Evolutionary conservation across 352 stramenopile genomes (phyloP).

Genomic region (Ophiocytium majus): DNA sequence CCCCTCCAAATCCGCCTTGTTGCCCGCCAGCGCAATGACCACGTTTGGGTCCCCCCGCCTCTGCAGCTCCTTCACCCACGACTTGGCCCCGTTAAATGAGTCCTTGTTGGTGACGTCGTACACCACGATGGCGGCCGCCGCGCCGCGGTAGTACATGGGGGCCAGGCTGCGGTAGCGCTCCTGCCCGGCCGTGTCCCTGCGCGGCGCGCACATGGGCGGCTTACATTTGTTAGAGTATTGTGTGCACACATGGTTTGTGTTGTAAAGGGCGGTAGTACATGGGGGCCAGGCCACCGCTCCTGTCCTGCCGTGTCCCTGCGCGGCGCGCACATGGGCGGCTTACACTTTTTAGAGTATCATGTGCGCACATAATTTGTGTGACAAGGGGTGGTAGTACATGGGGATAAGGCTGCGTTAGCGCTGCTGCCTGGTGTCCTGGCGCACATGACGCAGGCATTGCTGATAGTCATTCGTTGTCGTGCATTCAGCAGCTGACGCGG

Average conservation of each 20-base stretch:
- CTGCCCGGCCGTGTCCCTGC: slow-evolving; percentile 88
- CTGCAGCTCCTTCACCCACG: slow-evolving; percentile 99
- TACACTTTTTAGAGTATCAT: too few species aligned
- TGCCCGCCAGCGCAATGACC: slow-evolving; percentile 90
- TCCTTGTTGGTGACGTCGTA: slow-evolving; percentile 96
- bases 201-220: neutral
- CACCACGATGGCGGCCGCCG: slow-evolving; percentile 90
- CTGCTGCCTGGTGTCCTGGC: slow-evolving; percentile 89
- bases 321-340: neutral
- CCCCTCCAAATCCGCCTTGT: slow-evolving; percentile 97
- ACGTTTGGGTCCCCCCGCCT: slow-evolving; percentile 93
- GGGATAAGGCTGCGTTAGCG: slow-evolving; percentile 90
- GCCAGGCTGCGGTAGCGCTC: slow-evolving; percentile 92
- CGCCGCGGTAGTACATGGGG: slow-evolving; percentile 96
- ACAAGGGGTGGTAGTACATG: slow-evolving; percentile 64
- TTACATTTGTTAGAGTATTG: too few species aligned
- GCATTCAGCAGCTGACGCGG: too few species aligned
- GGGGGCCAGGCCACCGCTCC: slow-evolving; percentile 92
- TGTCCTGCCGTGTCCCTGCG: slow-evolving; percentile 86
- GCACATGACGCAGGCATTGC: too few species aligned
- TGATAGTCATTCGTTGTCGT: too few species aligned
- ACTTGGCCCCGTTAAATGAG: slow-evolving; percentile 95
- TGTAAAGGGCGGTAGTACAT: too few species aligned
- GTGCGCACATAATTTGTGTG: too few species aligned
- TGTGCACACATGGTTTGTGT: too few species aligned